Base-by-base conservation (phyloP, 768 basidiomycete species). In the Sporobolomyces roseus region DNA sequence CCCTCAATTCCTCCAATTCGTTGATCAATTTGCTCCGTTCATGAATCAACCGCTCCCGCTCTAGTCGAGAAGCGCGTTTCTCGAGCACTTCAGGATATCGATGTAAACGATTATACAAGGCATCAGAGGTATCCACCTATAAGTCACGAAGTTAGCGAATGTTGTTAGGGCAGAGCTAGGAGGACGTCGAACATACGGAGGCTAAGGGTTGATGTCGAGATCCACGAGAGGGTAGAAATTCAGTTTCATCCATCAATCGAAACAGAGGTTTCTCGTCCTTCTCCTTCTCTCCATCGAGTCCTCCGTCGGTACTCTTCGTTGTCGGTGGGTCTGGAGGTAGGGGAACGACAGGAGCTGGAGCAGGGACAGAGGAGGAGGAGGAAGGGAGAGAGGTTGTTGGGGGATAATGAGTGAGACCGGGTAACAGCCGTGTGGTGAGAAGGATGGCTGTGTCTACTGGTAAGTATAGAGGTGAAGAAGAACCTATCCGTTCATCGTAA, bases 11-110 rank as follows among this genome's bases (percentile, higher is more conserved):
- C 45, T 73, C 72, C 29, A 73, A 21, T 54, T 73, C 68, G 43
- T 29, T 13, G 32, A 70, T 70, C 21, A 73, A 68, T 35, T 73
- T 73, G 1, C 52, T 53, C 10, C 72, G 72, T 56, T 73, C 72
- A 38, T 70, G 68, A 29, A 70, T 70, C 33, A 73, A 63, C 4
- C 66, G 51, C 32, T 73, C 72, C 16, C 61, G 65, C 45, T 73
- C 72, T 17, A 73, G 54, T 6, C 72, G 56, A 3, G 68, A 66
- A 0, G 64, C 65, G 5, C 72, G 68, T 60, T 63, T 61, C 63
- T 73, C 72, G 41, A 73, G 65, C 1, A 70, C 60, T 43, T 73
- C 72, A 33, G 72, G 72, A 54, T 66, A 70, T 25, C 72, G 65
- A 27, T 73, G 72, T 4, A 73, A 52, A 6, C 68, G 61, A 14